Percentiles rank a stretch among this genome's conserved stretches.
Evolutionary conservation across 441 rosid genomes (phyloP).

Genomic region (Breynia disticha): DNA sequence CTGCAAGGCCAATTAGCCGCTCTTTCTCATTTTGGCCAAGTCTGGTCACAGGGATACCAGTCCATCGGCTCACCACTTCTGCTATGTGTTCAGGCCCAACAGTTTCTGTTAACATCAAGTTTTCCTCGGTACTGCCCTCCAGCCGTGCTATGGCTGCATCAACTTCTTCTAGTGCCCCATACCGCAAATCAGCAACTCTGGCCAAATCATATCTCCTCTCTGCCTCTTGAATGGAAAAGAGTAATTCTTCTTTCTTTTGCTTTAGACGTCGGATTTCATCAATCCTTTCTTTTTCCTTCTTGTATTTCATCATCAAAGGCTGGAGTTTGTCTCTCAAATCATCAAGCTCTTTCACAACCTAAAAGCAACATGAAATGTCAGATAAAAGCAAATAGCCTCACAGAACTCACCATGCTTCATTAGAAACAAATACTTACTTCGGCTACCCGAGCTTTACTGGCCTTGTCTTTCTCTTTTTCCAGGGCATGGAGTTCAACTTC

Average conservation of each 20-base stretch:
- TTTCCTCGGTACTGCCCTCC: conserved; percentile 55
- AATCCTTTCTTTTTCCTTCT: conserved; percentile 73
- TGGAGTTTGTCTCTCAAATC: conserved; percentile 88
- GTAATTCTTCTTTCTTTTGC: conserved; percentile 73
- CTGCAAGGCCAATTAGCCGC: conserved; percentile 67
- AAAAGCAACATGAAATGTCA: not conserved
- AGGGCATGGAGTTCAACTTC: conserved; percentile 87
- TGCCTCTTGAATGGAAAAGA: conserved; percentile 68
- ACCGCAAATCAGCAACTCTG: conserved; percentile 79
- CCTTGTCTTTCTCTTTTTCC: conserved; percentile 91
- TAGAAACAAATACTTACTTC: conserved; percentile 40
- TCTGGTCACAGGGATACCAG: conserved; percentile 91
- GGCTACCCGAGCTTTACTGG: conserved; percentile 74
- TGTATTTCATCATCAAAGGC: conserved; percentile 82
- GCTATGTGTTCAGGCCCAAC: conserved; percentile 93
- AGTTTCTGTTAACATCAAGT: conserved; percentile 66
- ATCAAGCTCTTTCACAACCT: conserved; percentile 88
- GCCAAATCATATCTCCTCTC: conserved; percentile 86
- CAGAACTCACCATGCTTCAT: not conserved
- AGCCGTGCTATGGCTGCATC: conserved; percentile 59
- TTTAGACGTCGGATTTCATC: conserved; percentile 78
- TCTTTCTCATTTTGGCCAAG: conserved; percentile 85
- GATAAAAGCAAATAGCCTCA: not conserved
- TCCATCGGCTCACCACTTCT: conserved; percentile 94
- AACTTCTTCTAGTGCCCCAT: conserved; percentile 79